phyloP scores from a whole-genome alignment of 768 basidiomycete species.

The Calocera cornea region DNA sequence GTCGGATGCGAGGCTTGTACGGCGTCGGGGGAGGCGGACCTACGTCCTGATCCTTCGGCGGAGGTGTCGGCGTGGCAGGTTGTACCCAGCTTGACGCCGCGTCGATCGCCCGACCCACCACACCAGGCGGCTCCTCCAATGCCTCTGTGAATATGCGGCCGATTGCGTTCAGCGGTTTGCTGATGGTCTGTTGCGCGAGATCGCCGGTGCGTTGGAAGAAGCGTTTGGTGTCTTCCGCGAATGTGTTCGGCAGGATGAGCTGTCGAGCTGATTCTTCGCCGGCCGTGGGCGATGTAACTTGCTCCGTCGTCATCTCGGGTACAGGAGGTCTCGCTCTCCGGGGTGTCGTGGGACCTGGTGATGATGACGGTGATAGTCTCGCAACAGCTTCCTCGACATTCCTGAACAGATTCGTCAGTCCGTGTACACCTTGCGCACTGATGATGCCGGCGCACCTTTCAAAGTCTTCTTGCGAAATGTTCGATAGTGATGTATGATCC shows the following conservation, averaged over 20 bases:
- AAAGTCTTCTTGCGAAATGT: conserved; percentile 86
- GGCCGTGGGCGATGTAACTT: conserved; percentile 20
- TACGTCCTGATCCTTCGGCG: background rate
- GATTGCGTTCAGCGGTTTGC: conserved; percentile 80
- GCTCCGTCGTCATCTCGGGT: background rate
- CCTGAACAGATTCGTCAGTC: conserved; percentile 16
- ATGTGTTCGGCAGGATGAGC: conserved; percentile 44
- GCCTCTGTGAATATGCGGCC: conserved; percentile 79
- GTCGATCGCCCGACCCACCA: conserved; percentile 24
- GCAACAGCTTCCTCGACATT: conserved; percentile 50
- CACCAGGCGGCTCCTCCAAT: conserved; percentile 55
- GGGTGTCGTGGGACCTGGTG: conserved; percentile 24
- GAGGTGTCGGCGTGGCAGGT: background rate
- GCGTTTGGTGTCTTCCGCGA: conserved; percentile 59
- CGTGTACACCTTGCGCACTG: background rate
- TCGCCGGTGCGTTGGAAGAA: conserved; percentile 84
- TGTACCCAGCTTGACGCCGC: conserved; percentile 30
- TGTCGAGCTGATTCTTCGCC: conserved; percentile 86
- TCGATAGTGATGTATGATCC: conserved; percentile 90
- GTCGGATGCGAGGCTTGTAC: conserved; percentile 59
- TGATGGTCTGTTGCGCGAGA: conserved; percentile 42
- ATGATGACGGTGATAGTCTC: conserved; percentile 23
- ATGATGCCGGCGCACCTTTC: conserved; percentile 43
- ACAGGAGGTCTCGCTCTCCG: conserved; percentile 12
- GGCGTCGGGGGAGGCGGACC: conserved; percentile 37